Base-by-base conservation (phyloP, 331 rosid genomes). In the Ulmus americana region DNA sequence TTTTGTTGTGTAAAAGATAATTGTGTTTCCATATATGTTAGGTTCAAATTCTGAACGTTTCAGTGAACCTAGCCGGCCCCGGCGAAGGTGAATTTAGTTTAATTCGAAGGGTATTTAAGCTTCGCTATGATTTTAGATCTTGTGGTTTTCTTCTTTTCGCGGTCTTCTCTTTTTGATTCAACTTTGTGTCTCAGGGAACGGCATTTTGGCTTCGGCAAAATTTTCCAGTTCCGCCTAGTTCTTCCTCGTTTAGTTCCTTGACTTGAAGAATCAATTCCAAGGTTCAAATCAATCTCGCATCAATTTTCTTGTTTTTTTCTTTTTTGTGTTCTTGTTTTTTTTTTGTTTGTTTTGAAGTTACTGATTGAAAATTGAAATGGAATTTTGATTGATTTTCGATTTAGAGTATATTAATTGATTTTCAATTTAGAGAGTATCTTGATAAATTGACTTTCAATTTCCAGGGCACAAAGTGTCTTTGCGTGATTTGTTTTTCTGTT, bases 281-380 rank as follows among this genome's bases (percentile, higher is more conserved):
- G 86, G 88, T 85, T 47, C 66, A 55, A 44, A 60, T 64, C 49
- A 43, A 16, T 2, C 2, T 22, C 49, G 11, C 52, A 56, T 45
- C 6, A n/a, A 39, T 63, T 9, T 48, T 57, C 63, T 10, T 15
- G n/a, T 48, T 18, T 48, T 42, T 65, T 58, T 50, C 11, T 62
- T 46, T 28, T 46, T 51, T 10, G 14, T 72, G 10, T 12, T 14
- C 1, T 11, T 10, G 0, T 28, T 8, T 41, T 54, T 6, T 1
- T 7, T 11, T 45, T 45, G 4, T 4, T 13, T 40, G 10, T 46
- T 42, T n/a, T 57, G 12, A 15, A 9, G 18, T 8, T 52, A 16
- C 39, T 52, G 7, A 52, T 52, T 52, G 11, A 14, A 52, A 6
- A 6, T 20, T 52, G 20, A 7, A 9, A 8, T 15, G 8, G 58